Conservation (phyloP, 345 rosid genomes). For the Bruguiera gymnorhiza region DNA sequence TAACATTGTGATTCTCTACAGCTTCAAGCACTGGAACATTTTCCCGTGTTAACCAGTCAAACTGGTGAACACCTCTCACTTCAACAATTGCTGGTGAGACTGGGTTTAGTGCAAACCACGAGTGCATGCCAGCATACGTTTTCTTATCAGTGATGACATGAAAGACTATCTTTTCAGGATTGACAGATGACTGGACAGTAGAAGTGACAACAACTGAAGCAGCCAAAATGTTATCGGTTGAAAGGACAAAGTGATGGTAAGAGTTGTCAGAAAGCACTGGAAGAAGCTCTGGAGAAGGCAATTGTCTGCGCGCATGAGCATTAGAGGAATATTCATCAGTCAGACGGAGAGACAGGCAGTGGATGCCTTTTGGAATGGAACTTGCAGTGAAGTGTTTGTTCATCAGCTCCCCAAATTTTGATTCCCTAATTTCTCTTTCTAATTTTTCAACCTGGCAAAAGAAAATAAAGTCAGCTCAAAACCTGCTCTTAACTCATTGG, state of each 20-base stretch:
- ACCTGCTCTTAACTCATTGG: too few relatives aligned
- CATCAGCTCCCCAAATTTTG: constrained; percentile 94
- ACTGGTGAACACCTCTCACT: constrained; percentile 96
- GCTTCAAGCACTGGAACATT: constrained; percentile 99
- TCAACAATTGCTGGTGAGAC: constrained; percentile 87
- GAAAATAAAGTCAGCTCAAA: constrained; percentile 12
- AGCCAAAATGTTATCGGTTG: constrained; percentile 97
- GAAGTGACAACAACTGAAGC: constrained; percentile 98
- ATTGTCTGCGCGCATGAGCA: constrained; percentile 94
- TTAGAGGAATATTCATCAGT: constrained; percentile 99
- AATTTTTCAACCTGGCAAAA: constrained; percentile 81
- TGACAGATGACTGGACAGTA: constrained; percentile 73
- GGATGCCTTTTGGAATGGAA: constrained; percentile 95
- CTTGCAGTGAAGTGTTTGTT: constrained; percentile 99
- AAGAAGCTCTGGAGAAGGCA: constrained; percentile 95
- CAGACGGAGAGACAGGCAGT: constrained; percentile 89
- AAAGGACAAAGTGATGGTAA: constrained; percentile 74
- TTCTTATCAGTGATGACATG: constrained; percentile 98
- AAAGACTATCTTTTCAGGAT: constrained; percentile 91
- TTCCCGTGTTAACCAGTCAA: constrained; percentile 98
- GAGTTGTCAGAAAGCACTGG: constrained; percentile 91
- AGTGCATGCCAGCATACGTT: constrained; percentile 98
- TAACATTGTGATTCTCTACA: constrained; percentile 79
- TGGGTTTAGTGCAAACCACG: constrained; percentile 97
- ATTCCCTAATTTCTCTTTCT: constrained; percentile 83